Base-by-base conservation (phyloP, 2,329 filamentous ascomycete genomes). In the Metarhizium sp. region DNA sequence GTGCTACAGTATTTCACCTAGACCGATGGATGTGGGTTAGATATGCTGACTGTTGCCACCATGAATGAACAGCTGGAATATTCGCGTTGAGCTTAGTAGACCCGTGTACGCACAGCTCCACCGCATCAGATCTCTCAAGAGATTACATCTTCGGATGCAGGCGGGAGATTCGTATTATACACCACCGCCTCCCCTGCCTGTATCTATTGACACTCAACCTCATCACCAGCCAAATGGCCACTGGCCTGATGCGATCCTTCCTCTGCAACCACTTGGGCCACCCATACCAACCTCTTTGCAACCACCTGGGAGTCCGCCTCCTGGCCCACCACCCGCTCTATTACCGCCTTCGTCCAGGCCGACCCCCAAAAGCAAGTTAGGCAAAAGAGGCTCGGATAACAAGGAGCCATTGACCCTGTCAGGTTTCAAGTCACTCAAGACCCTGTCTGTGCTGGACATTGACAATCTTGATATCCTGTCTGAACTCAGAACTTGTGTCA, bases 61-160 rank as follows among this genome's bases (percentile, higher is more conserved):
- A 30, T 48, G 34, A 16, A 34, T 50, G 2, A 29, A 53, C 47
- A 83, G 78, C 59, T 86, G 83, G 83, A 83, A 86, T 63, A 79
- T 85, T 54, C 76, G 81, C 6, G 78, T 86, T 54, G 82, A 86
- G 64, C 73, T 86, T 10, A 82, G 78, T 63, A 73, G 79, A 6
- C 75, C 75, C 1, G 75, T 86, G 4, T 85, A 82, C 67, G 73
- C 73, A 55, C 74, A 75, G 38, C 70, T 86, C 11, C 82, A 84
- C 63, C 67, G 73, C 38, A 79, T 84, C 55, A 58, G 69, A 18
- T 72, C 76, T 6, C 71, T 86, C 32, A 74, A 75, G 55, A 69
- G 78, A 57, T 62, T 86, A 13, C 79, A 83, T 59, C 63, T 86
- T 47, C 78, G 83, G 55, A 74, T 86, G 67, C 82, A 85, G 58